Conservation (phyloP, 2,329 filamentous ascomycete genomes). For the Pseudogymnoascus sp. region DNA sequence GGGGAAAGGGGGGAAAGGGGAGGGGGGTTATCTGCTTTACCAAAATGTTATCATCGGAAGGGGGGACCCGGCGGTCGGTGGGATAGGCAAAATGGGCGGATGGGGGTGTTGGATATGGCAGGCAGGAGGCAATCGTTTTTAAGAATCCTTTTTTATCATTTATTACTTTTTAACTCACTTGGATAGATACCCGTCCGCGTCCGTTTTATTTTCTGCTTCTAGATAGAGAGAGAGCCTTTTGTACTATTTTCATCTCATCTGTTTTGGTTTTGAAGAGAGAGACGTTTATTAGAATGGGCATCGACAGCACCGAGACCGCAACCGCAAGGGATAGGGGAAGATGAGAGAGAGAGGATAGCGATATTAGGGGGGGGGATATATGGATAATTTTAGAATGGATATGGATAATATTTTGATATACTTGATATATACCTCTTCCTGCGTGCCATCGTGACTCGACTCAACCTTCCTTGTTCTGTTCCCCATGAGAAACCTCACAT, state of each 20-base stretch:
- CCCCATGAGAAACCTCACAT: no score
- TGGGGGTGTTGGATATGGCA: background rate
- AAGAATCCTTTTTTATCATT: no score
- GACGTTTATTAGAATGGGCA: background rate
- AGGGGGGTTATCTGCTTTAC: background rate
- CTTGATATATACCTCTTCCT: no score
- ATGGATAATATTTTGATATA: background rate
- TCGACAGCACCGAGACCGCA: background rate
- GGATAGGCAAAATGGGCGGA: background rate
- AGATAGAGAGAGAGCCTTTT: background rate
- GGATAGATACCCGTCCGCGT: background rate
- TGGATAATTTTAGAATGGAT: background rate
- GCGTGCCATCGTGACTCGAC: no score
- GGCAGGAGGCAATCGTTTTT: background rate
- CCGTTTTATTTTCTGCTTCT: background rate
- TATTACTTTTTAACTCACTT: background rate
- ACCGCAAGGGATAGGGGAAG: background rate
- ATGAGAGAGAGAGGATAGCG: no score
- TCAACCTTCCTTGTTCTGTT: no score
- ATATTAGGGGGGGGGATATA: no score
- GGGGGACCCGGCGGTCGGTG: no score
- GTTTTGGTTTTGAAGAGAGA: no score
- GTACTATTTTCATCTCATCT: no score
- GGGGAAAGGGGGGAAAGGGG: no score
- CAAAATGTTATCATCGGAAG: background rate